Evolutionary conservation across 257 asterid genomes (phyloP), one percentile per base, ranked within the genome.

Genomic region (Lycium ferocissimum): DNA sequence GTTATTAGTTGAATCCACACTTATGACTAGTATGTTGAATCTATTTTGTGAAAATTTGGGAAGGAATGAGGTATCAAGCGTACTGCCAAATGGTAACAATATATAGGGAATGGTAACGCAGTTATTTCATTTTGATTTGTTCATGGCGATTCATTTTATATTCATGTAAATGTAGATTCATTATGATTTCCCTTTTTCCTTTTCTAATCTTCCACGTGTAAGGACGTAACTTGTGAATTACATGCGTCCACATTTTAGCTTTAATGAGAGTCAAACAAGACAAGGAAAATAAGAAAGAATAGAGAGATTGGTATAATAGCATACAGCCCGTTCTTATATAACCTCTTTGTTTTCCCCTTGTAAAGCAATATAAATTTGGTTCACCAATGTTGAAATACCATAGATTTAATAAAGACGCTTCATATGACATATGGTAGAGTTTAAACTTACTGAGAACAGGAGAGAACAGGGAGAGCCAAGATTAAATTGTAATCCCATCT

Each of bases 401-500:
- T 22, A 49, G 81, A 49, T 7, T 13, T 12, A 75, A 75, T 13
- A 75, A 75, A 75, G n/a, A 75, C n/a, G 5, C 62, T 22, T 49
- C 61, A 75, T 61, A 20, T 73, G 14, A 6, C 37, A 75, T 47
- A 49, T 22, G 22, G 13, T 22, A 20, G 62, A 75, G 62, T 49
- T 49, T 20, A 49, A 75, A 75, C 62, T 75, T 22, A 75, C 45
- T 73, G 20, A 37, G 40, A 63, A 22, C 71, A 22, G 76, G 20
- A 61, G 33, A 61, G 5, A 61, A 7, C 26, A 58, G 1, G 65
- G 37, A 69, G 53, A 75, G 43, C 81, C 81, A 13, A 49, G 61
- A 49, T 75, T 75, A n/a, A 49, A 75, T 49, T 13, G 61, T 20
- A 73, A 73, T 49, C 81, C 81, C 59, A 47, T 73, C 54, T 47